Evolutionary conservation across 345 rosid species (phyloP).

Genomic region (Cochlearia excelsa): DNA sequence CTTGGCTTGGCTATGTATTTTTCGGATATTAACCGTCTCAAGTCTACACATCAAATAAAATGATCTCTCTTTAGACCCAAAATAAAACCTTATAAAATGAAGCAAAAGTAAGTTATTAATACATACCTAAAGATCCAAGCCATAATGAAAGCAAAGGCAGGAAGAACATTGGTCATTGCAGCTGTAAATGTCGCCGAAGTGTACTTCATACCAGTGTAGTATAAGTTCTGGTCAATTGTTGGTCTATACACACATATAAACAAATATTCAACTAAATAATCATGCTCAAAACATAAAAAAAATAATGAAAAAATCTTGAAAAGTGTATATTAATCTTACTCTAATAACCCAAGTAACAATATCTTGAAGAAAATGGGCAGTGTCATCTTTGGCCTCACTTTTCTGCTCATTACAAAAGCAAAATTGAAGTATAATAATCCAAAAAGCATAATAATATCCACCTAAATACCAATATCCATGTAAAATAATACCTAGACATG

Average conservation of each 20-base stretch:
- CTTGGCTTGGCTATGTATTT: slow-evolving; percentile 73
- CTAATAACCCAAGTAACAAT: slow-evolving; percentile 59
- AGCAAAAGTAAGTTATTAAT: not conserved
- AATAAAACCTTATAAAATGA: not conserved
- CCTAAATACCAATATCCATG: too few relatives aligned
- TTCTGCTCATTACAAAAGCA: slow-evolving; percentile 42
- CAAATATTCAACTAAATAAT: not conserved
- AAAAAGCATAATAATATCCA: not conserved
- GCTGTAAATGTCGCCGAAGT: slow-evolving; percentile 81
- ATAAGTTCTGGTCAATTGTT: slow-evolving; percentile 43
- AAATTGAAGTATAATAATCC: too few relatives aligned
- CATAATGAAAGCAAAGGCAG: slow-evolving; percentile 82
- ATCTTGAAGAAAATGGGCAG: slow-evolving; percentile 58
- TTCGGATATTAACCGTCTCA: slow-evolving; percentile 60
- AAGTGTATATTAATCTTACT: slow-evolving; percentile 42
- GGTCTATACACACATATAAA: slow-evolving; percentile 33
- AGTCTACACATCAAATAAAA: slow-evolving; percentile 42
- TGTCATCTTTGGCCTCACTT: slow-evolving; percentile 79
- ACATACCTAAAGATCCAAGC: slow-evolving; percentile 87
- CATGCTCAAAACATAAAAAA: not conserved
- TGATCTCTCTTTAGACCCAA: slow-evolving; percentile 6
- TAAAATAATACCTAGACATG: too few relatives aligned
- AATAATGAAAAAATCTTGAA: not conserved
- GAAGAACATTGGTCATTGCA: slow-evolving; percentile 75
- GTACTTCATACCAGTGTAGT: slow-evolving; percentile 76